Evolutionary conservation across 1,284 basidiomycete species (phyloP), one percentile per base, ranked within the genome.

Genomic region (Ustilago xerochloae): DNA sequence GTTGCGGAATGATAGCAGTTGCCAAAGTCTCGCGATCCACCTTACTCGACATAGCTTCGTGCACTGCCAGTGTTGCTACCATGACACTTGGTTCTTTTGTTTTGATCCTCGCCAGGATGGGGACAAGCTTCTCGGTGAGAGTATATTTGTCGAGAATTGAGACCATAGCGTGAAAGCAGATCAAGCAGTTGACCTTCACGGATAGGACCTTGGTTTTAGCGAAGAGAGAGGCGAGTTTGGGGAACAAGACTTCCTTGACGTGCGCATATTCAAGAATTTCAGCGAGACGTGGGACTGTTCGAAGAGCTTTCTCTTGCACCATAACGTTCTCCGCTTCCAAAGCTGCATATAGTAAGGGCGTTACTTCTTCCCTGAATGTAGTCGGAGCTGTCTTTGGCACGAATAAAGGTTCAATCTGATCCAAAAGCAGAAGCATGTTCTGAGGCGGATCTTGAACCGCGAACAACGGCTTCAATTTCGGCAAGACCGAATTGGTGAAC

Each of bases 41-140:
- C 84, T 98, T 99, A 77, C 90, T 88, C 2, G 94, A 93, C 93
- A 98, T 97, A 4, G 92, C 93, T 85, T 97, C 95, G 85, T 99
- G 94, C 0, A 99, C 94, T 9, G 90, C 90, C 41, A 98, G 86
- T 0, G 94, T 97, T 1, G 94, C 93, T 89, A 82, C 69, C 84
- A 85, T 85, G 4, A 85, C 85, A n/a, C 79, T 80, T 6, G 85
- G 83, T 68, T 85, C 87, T 90, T 88, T 97, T 2, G 96, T 99
- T 58, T 96, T 91, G 79, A 99, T 97, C 84, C 94, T 94, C 0
- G 94, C 91, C 22, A 99, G 87, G 15, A 98, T 85, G 0, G 96
- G 96, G 2, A 98, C 95, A 15, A 99, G 88, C 84, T 97, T 97
- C 78, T 97, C 94, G 0, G 95, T 97, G 55, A 99, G 84, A 71